Base-by-base conservation (phyloP, 1,284 basidiomycete species). In the Ustilago curta region DNA sequence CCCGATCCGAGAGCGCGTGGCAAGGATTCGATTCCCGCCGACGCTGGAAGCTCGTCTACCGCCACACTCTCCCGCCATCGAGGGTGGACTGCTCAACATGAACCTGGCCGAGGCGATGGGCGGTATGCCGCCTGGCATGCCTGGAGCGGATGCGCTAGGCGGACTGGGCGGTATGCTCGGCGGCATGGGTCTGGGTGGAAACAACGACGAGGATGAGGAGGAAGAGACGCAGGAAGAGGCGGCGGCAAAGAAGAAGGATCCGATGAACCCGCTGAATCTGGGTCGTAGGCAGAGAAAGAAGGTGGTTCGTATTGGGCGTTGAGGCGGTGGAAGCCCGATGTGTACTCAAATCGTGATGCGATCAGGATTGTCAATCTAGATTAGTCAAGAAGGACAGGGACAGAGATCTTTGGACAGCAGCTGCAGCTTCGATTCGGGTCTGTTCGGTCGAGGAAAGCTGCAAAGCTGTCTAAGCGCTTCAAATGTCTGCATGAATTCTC, bases 111-210 rank as follows among this genome's bases (percentile, higher is more conserved):
- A 76, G 39, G 78, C 79, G 31, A 79, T 83, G 68, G 82, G 82
- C 42, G 83, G 76, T 39, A 70, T 69, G 59, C 71, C 68, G 16
- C 67, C 68, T 5, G 70, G 69, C 16, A 69, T 67, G 61, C 61
- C 59, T 6, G 77, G 71, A 18, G 65, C 71, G 1, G 65, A 70
- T 16, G 65, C 71, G 21, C 74, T 83, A 48, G 81, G 80, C 16
- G 77, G 80, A 2, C 59, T 84, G 8, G 80, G 79, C 25, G 76
- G 75, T 23, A 84, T 84, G 82, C 72, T 84, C 19, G 76, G 82
- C 45, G 60, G 67, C 27, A 72, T 84, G 76, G 80, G 81, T 27
- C 53, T 82, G 8, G 82, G 78, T 9, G 79, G 70, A 58, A 70
- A 80, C 40, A 79, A 82, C n/a, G 81, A 82, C 19, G 79, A 80